Evolutionary conservation across 176 grass and related monocot species (phyloP).

Genomic region (Melocanna baccifera): DNA sequence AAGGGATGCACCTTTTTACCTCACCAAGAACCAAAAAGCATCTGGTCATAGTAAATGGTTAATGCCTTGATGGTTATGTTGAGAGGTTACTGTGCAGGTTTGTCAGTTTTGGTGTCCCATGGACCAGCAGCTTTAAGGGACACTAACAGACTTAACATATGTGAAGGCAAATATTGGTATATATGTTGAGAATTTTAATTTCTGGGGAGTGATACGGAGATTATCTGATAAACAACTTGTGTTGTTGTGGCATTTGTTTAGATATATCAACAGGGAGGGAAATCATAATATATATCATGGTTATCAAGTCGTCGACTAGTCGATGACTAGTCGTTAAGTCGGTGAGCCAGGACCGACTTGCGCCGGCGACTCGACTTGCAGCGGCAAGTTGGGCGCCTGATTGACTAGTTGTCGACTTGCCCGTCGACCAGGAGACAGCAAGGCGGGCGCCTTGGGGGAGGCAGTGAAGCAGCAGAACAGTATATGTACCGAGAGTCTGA

Average conservation of each 20-base stretch:
- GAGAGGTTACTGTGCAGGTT: background rate
- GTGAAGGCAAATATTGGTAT: background rate
- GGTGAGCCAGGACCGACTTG: too few species aligned
- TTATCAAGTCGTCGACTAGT: too few species aligned
- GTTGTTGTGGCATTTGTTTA: background rate
- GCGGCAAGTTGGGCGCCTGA: too few species aligned
- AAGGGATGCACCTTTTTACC: background rate
- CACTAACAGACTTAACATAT: background rate
- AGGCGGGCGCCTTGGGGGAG: too few species aligned
- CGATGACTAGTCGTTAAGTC: too few species aligned
- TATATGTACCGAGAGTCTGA: too few species aligned
- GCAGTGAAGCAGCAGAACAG: too few species aligned
- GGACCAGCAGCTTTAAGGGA: background rate
- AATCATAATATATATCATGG: background rate
- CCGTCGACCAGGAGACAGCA: too few species aligned
- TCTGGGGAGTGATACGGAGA: background rate
- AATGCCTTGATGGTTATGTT: background rate
- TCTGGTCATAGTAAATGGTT: background rate
- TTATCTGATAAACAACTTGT: constrained; percentile 7
- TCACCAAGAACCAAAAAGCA: background rate
- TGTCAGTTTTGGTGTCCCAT: background rate
- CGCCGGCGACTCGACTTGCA: too few species aligned
- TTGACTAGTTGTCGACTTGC: too few species aligned
- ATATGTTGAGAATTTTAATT: background rate
- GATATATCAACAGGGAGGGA: background rate